A percentile compares a stretch with the other conserved stretches of the same genome.
Conservation (phyloP, 2,329 filamentous ascomycete genomes). For the Penicillium sp. region DNA sequence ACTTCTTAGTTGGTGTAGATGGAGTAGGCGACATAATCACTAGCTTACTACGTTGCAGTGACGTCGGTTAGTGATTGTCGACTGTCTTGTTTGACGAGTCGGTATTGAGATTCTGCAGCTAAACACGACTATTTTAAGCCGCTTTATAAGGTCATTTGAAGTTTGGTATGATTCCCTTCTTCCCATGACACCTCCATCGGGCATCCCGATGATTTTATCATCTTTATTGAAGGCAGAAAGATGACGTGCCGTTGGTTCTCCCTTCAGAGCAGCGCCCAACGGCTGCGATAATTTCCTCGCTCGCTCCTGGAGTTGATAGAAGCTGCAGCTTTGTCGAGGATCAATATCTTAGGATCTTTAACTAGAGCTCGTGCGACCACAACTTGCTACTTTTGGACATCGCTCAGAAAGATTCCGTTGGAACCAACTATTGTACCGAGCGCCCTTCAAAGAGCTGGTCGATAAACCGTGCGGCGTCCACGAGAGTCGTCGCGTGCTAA, state of each 20-base stretch:
- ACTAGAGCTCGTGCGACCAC: constrained; percentile 89
- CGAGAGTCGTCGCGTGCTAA: neutral
- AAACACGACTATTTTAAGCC: neutral
- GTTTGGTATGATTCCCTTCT: neutral
- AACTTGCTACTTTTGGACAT: constrained; percentile 90
- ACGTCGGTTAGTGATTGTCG: neutral
- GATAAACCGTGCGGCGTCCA: neutral
- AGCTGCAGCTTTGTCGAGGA: constrained; percentile 91
- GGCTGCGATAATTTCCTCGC: constrained; percentile 11
- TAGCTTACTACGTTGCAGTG: neutral
- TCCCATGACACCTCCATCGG: neutral
- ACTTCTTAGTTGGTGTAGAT: neutral
- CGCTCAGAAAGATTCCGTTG: neutral
- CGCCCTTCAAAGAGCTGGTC: neutral
- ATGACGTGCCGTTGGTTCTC: neutral
- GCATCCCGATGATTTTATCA: neutral
- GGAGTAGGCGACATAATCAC: neutral
- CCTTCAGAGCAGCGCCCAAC: neutral
- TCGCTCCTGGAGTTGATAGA: constrained; percentile 92
- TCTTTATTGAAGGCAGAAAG: neutral
- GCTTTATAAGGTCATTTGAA: neutral
- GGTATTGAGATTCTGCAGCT: neutral
- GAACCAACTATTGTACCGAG: neutral
- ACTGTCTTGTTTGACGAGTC: neutral
- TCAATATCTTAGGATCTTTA: constrained; percentile 82